Evolutionary conservation across 305 asterid genomes (phyloP).

Genomic region (Fraxinus greggii): DNA sequence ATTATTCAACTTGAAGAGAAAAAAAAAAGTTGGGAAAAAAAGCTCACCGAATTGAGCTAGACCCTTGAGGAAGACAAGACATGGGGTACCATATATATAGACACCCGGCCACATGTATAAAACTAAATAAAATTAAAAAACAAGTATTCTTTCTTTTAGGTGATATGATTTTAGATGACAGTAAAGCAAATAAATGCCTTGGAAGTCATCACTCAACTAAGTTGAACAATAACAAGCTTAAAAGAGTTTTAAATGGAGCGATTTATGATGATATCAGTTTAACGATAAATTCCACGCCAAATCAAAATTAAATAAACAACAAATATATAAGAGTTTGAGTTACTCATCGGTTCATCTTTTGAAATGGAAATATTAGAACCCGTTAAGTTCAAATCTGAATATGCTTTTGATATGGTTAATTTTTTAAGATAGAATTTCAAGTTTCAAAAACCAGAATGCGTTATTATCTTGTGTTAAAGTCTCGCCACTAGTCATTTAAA

Average conservation of each 20-base stretch:
- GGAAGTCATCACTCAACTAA: neutral
- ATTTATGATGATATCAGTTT: neutral
- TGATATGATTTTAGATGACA: neutral
- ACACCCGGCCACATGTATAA: neutral
- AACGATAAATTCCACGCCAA: neutral
- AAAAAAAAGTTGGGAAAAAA: conserved; percentile 38
- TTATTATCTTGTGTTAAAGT: neutral
- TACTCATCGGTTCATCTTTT: neutral
- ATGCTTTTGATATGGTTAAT: neutral
- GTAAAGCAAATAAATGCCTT: neutral
- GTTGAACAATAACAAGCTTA: neutral
- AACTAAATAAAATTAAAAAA: neutral
- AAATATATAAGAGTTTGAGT: neutral
- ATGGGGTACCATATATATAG: conserved; percentile 49
- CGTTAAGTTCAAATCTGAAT: neutral
- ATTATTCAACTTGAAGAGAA: neutral
- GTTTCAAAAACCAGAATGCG: neutral
- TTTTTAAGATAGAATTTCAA: neutral
- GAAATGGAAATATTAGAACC: neutral
- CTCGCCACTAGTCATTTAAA: neutral
- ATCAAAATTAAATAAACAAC: no score
- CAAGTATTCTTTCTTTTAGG: neutral
- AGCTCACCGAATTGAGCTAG: conserved; percentile 73
- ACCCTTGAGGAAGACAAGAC: conserved; percentile 44
- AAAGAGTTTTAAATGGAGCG: neutral